These are phyloP conservation scores for Pichia norvegensis DNA, from an alignment of 1,139 yeast species.

Conservation along the genomic window DNA sequence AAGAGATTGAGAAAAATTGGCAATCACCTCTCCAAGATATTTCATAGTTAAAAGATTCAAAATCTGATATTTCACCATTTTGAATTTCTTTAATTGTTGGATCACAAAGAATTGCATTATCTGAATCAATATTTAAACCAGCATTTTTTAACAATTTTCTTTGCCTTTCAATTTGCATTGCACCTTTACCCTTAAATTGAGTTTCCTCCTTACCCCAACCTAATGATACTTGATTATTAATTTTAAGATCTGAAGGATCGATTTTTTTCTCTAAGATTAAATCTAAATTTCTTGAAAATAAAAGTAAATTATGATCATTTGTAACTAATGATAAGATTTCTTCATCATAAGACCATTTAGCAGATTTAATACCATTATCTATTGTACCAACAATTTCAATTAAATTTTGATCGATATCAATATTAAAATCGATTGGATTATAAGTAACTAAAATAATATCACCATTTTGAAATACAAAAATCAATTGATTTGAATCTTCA, in stretches of 20 bases:
- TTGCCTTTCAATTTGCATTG: constrained; percentile 70
- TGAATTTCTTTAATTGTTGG: constrained; percentile 85
- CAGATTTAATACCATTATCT: constrained; percentile 66
- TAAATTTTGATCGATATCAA: constrained; percentile 45
- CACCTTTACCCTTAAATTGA: constrained; percentile 93
- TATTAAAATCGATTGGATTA: constrained; percentile 41
- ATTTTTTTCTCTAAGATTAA: constrained; percentile 62
- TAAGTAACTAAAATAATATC: constrained; percentile 65
- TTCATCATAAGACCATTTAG: constrained; percentile 88
- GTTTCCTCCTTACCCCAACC: constrained; percentile 99
- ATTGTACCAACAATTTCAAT: constrained; percentile 80
- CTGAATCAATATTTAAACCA: constrained; percentile 46
- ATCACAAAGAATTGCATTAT: constrained; percentile 63
- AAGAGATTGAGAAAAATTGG: constrained; percentile 65
- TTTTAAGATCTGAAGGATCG: constrained; percentile 53
- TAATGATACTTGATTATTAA: constrained; percentile 80
- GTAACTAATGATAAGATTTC: constrained; percentile 74
- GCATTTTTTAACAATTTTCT: constrained; percentile 53
- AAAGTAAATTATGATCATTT: constrained; percentile 48
- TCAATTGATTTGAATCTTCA: constrained; percentile 53
- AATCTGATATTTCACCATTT: constrained; percentile 51
- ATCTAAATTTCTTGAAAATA: constrained; percentile 73
- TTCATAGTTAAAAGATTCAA: constrained; percentile 39
- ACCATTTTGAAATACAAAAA: constrained; percentile 57
- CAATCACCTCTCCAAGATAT: constrained; percentile 97